These are phyloP conservation scores for Mycena amicta DNA, from an alignment of 768 basidiomycete genomes.

Conservation along the genomic window DNA sequence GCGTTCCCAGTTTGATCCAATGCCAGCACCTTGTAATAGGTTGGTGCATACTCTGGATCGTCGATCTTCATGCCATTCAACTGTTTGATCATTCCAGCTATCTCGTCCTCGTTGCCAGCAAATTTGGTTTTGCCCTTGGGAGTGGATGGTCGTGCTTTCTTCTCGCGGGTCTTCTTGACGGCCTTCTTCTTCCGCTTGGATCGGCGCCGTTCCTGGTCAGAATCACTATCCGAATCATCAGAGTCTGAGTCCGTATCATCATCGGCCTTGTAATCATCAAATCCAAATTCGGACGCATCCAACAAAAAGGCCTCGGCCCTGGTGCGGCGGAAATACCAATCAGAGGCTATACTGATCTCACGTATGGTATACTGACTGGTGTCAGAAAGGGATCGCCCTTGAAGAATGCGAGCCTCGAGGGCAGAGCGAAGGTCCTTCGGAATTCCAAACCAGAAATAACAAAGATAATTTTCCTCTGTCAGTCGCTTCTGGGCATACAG, in stretches of 20 bases:
- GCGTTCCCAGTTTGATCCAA: not conserved
- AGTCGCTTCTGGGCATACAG: not conserved
- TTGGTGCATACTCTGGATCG: not conserved
- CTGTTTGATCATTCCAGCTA: not conserved
- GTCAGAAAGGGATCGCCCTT: not conserved
- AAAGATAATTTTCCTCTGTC: not conserved
- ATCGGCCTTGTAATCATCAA: not conserved
- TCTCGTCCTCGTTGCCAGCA: not conserved
- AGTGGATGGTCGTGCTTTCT: not conserved
- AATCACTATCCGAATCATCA: not conserved
- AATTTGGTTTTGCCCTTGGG: not conserved
- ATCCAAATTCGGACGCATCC: not conserved
- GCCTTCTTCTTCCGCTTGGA: not conserved
- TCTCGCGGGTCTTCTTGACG: not conserved
- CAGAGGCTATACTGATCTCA: not conserved
- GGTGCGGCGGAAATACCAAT: slow-evolving; percentile 7
- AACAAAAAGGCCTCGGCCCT: not conserved
- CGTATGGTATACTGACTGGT: not conserved
- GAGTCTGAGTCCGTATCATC: not conserved
- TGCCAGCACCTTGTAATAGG: not conserved
- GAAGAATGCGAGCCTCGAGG: slow-evolving; percentile 4
- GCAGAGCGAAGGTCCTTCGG: not conserved
- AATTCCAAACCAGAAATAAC: slow-evolving; percentile 19
- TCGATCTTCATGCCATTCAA: not conserved
- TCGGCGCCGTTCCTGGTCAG: not conserved